Conservation (phyloP, 495 filamentous ascomycete genomes). For the Opeltia flavorubescens region DNA sequence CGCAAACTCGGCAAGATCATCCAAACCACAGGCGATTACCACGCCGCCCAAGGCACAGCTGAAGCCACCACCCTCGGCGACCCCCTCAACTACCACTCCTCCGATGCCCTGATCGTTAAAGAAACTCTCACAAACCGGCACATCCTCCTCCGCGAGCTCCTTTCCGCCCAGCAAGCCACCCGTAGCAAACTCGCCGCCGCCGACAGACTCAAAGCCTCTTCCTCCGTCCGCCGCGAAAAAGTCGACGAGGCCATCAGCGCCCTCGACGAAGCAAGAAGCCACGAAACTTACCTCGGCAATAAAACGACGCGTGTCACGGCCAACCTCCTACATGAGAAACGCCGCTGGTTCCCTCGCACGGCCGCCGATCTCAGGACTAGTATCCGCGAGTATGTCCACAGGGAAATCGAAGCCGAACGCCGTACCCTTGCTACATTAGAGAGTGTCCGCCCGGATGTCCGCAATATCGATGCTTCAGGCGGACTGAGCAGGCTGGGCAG, state of each 20-base stretch:
- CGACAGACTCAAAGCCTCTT: constrained; percentile 72
- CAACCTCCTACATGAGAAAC: constrained; percentile 78
- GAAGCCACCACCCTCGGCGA: constrained; percentile 93
- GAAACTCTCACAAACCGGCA: constrained; percentile 97
- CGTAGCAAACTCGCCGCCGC: constrained; percentile 68
- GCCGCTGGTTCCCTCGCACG: constrained; percentile 82
- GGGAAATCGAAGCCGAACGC: constrained; percentile 91
- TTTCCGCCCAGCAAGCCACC: constrained; percentile 72
- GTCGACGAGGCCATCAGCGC: constrained; percentile 88
- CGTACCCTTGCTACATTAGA: constrained; percentile 86
- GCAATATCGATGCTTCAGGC: constrained; percentile 79
- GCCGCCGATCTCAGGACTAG: constrained; percentile 61
- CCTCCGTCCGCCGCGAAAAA: constrained; percentile 77
- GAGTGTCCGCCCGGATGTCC: constrained; percentile 79
- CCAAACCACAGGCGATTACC: constrained; percentile 84
- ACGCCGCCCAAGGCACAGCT: constrained; percentile 93
- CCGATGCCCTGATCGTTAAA: constrained; percentile 95
- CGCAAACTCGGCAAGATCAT: constrained; percentile 88
- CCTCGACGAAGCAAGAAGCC: constrained; percentile 69
- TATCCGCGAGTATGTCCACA: constrained; percentile 83
- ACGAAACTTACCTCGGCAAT: constrained; percentile 63
- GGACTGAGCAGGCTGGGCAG: constrained; percentile 79
- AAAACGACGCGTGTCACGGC: constrained; percentile 78
- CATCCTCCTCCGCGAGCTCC: constrained; percentile 87
- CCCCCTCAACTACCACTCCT: constrained; percentile 87